Evolutionary conservation across 2,329 filamentous ascomycete genomes (phyloP), one percentile per base, ranked within the genome.

Genomic region (Aspergillus latus): DNA sequence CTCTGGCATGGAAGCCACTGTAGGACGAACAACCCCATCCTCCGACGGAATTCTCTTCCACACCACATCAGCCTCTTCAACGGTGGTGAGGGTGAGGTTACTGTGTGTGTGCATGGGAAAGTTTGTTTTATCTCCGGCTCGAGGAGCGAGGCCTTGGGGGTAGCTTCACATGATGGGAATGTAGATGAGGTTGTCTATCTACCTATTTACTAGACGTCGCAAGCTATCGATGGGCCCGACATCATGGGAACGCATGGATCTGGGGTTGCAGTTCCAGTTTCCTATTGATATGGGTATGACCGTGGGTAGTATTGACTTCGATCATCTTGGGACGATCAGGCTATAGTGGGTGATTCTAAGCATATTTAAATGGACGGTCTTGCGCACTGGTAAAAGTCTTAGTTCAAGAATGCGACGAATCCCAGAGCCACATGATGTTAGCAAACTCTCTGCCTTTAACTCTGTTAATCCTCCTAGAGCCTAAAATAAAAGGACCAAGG

Each of bases 231-330:
- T 13, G 8, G 8, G n/a, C 34, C 34, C 34, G 28, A 26, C 29
- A 54, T 54, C 52, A 54, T 54, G 52, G 51, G 51, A 42, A 42
- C 44, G 36, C n/a, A 40, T 28, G 52, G 29, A 21, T 42, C 39
- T 32, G 40, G 52, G 52, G 52, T 54, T 54, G 44, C 52, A 54
- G 52, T 54, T 44, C 36, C 44, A 43, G 29, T 30, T 26, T n/a
- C 21, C 21, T 21, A 36, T 5, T 13, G 36, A 8, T 34, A 43
- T 54, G 52, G 36, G 44, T 34, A 49, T 54, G 52, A 54, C 52
- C 52, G 13, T 48, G 45, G 52, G 52, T 49, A 48, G 52, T 36
- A 54, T 48, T 36, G 36, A 34, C 39, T 26, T 54, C 34, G 50
- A 48, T 49, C 52, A 54, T 54, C 28, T 42, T 34, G 9, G 36